phyloP scores from a whole-genome alignment of 495 filamentous ascomycete genomes.

The Lophiostoma macrostomum region DNA sequence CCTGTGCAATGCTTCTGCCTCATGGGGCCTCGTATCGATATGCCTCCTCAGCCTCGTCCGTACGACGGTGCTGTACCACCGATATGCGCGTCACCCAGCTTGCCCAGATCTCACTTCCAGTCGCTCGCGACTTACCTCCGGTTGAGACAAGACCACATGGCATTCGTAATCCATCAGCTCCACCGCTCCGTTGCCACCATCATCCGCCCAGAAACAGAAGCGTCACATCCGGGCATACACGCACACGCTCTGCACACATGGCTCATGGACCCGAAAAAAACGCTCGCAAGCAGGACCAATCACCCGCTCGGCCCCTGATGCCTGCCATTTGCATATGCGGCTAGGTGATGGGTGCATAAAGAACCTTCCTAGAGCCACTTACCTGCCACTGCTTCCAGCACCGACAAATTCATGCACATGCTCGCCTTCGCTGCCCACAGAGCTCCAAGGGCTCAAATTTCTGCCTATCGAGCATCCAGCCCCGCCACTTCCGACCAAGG shows the following conservation, averaged over 20 bases:
- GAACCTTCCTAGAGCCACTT: slow-evolving; percentile 20
- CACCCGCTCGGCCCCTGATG: slow-evolving; percentile 13
- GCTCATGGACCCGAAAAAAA: slow-evolving; percentile 2
- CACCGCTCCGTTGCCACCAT: too few relatives aligned
- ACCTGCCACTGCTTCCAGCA: slow-evolving; percentile 3
- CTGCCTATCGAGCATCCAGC: not conserved
- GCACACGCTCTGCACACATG: too few relatives aligned
- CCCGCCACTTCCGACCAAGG: not conserved
- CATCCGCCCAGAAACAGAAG: too few relatives aligned
- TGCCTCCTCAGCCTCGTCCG: not conserved
- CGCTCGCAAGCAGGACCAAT: slow-evolving; percentile 4
- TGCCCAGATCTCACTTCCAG: too few relatives aligned
- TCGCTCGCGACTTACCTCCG: too few relatives aligned
- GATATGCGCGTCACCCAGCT: slow-evolving; percentile 14
- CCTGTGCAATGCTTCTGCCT: too few relatives aligned
- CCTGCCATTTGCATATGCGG: slow-evolving; percentile 28
- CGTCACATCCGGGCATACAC: too few relatives aligned
- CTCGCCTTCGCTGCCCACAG: not conserved
- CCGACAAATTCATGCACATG: not conserved
- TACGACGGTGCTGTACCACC: slow-evolving; percentile 4
- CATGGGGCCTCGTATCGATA: too few relatives aligned
- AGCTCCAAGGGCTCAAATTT: not conserved
- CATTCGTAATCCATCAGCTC: not conserved
- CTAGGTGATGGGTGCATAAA: slow-evolving; percentile 23
- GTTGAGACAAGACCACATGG: too few relatives aligned